phyloP scores from a whole-genome alignment of 1,139 yeast genomes.

The Sugiyamaella novakii region DNA sequence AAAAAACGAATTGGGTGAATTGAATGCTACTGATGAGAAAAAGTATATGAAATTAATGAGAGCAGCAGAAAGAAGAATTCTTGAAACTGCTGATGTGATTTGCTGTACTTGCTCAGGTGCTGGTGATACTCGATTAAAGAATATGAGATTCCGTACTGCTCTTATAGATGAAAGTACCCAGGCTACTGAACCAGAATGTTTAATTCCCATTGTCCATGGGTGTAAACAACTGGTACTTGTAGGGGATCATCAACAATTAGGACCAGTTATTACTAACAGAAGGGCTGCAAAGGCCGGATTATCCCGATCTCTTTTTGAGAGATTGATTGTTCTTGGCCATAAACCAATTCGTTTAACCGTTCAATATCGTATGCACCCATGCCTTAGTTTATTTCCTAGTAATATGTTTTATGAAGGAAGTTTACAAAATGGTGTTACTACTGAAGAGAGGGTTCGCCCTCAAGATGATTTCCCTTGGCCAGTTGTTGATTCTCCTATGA shows the following conservation, averaged over 20 bases:
- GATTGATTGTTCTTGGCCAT: slow-evolving; percentile 81
- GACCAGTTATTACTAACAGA: slow-evolving; percentile 82
- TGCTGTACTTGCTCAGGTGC: slow-evolving; percentile 95
- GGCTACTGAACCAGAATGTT: slow-evolving; percentile 88
- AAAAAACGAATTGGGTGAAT: slow-evolving; percentile 70
- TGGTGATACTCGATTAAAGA: slow-evolving; percentile 65
- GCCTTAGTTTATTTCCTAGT: slow-evolving; percentile 82
- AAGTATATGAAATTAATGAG: slow-evolving; percentile 49
- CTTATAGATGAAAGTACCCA: slow-evolving; percentile 92
- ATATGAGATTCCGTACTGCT: slow-evolving; percentile 67
- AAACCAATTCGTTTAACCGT: slow-evolving; percentile 85
- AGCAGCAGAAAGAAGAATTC: slow-evolving; percentile 52
- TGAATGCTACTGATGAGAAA: slow-evolving; percentile 57
- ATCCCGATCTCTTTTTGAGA: slow-evolving; percentile 80
- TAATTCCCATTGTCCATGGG: slow-evolving; percentile 86
- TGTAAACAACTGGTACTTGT: slow-evolving; percentile 87
- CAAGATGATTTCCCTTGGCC: slow-evolving; percentile 87
- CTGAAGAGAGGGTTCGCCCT: slow-evolving; percentile 62
- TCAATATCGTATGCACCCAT: slow-evolving; percentile 95
- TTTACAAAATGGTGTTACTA: slow-evolving; percentile 86
- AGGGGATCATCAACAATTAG: slow-evolving; percentile 95
- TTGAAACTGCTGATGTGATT: slow-evolving; percentile 72
- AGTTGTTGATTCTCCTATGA: slow-evolving; percentile 76
- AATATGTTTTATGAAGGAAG: slow-evolving; percentile 94
- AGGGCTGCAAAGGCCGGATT: slow-evolving; percentile 86